Evolutionary conservation across 352 stramenopile genomes (phyloP).

Genomic region (Paralagenidium karlingii): DNA sequence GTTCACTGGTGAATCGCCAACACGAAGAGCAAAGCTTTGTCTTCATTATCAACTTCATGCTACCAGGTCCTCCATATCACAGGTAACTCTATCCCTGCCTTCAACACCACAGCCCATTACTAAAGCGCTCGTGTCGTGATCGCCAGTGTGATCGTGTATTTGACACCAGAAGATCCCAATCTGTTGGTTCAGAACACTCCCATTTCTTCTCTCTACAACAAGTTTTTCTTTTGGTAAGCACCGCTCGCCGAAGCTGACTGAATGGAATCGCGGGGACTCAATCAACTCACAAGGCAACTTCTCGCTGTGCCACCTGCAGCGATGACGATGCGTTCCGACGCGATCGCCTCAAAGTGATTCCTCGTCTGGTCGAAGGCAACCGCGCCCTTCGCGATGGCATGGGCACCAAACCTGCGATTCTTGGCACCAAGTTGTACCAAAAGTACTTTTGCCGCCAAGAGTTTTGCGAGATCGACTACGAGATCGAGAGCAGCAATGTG

Average conservation of each 20-base stretch:
- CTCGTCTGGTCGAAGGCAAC: slow-evolving; percentile 80
- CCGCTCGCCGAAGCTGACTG: background rate
- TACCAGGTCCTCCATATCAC: slow-evolving; percentile 45
- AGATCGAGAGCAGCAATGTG: slow-evolving; percentile 66
- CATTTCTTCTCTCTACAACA: slow-evolving; percentile 54
- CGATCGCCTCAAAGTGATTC: slow-evolving; percentile 85
- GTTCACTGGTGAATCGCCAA: slow-evolving; percentile 11
- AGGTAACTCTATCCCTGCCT: too few relatives aligned
- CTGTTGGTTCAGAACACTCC: slow-evolving; percentile 54
- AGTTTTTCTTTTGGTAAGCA: slow-evolving; percentile 45
- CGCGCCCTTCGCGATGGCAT: slow-evolving; percentile 82
- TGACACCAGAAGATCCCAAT: slow-evolving; percentile 42
- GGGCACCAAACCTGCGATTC: slow-evolving; percentile 80
- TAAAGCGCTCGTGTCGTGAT: slow-evolving; percentile 64
- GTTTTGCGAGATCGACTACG: slow-evolving; percentile 69
- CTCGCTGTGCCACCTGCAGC: slow-evolving; percentile 4
- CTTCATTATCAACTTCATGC: slow-evolving; percentile 77
- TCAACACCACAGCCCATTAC: too few relatives aligned
- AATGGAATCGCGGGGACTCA: background rate
- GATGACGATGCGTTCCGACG: slow-evolving; percentile 54
- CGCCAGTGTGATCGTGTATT: too few relatives aligned
- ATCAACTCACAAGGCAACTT: background rate
- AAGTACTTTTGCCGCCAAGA: slow-evolving; percentile 55
- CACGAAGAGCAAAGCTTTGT: slow-evolving; percentile 29
- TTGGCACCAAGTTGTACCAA: slow-evolving; percentile 83